Base-by-base conservation (phyloP, 768 basidiomycete species). In the Pleurotus eryngii region DNA sequence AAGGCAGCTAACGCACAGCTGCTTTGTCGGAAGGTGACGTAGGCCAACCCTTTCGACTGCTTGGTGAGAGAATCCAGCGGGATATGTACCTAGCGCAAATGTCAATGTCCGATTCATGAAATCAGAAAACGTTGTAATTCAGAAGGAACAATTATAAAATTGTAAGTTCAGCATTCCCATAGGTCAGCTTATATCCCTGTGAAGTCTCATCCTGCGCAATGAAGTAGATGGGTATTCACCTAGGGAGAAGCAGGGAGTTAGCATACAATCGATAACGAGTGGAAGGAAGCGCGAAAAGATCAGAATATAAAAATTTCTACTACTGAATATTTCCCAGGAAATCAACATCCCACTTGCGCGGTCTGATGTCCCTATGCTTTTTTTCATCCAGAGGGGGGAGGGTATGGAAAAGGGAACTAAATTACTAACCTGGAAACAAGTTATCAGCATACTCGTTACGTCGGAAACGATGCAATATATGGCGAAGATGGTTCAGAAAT, bases 351-450 rank as follows among this genome's bases (percentile, higher is more conserved):
- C 74, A 37, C 51, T 53, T 38, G 22, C 22, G 51, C 76, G 76
- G 80, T 84, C 81, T 83, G 83, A 80, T 85, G 83, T 84, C 82
- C 82, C 82, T 84, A 83, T 78, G 61, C 69, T 69, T 65, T 74
- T n/a, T 14, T 66, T 76, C 60, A 84, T 84, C 79, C 83, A 50
- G 17, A 57, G 48, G 48, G 38, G 30, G 45, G 46, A 47, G 43
- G 7, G 12, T 20, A 56, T 20, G 35, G 59, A 55, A 46, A 22
- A 12, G 56, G 55, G 15, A 8, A 27, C 17, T 38, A 4, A 35
- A 46, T 45, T 48, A 30, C 60, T 50, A 48, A 47, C 40, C 45
- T 27, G 37, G 67, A 49, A 70, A 69, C 55, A 58, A 24, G 49
- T 48, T 37, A 40, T 54, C 50, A 40, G 18, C 5, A 42, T 22